phyloP scores from a whole-genome alignment of 176 grass and related monocot genomes.

The Raddia distichophylla region DNA sequence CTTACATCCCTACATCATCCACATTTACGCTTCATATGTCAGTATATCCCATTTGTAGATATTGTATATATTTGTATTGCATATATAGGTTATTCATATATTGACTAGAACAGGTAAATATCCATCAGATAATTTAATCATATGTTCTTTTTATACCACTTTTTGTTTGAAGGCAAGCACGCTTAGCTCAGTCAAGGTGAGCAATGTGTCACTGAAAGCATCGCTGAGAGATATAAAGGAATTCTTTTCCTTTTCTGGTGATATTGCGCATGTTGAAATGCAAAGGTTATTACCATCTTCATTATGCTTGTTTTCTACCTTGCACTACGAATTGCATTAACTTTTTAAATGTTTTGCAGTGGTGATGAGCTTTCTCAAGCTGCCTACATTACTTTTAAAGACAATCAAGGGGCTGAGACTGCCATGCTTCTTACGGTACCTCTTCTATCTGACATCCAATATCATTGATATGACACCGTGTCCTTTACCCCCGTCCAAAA shows the following conservation, averaged over 20 bases:
- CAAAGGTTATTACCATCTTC: conserved; percentile 56
- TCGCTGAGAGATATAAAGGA: conserved; percentile 73
- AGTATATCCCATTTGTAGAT: neutral
- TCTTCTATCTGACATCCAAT: conserved; percentile 1
- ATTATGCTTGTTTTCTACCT: conserved; percentile 21
- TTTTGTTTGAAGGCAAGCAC: conserved; percentile 54
- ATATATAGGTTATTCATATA: neutral
- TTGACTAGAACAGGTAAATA: neutral
- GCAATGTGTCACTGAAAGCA: conserved; percentile 82
- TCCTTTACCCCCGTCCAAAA: neutral
- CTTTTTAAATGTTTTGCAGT: conserved; percentile 48
- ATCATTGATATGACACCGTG: neutral
- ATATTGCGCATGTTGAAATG: conserved; percentile 82
- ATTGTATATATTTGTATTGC: neutral
- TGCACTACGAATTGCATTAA: conserved; percentile 29
- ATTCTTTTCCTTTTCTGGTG: conserved; percentile 93
- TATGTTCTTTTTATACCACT: conserved; percentile 25
- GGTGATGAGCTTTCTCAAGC: conserved; percentile 85
- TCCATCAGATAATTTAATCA: conserved; percentile 16
- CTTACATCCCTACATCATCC: neutral
- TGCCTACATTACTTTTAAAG: conserved; percentile 88
- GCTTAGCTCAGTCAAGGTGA: conserved; percentile 76
- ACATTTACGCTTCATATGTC: neutral
- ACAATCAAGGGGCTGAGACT: conserved; percentile 80
- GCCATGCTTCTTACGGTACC: conserved; percentile 94